Base-by-base conservation (phyloP, 768 basidiomycete species). In the Sarcodon sp. region DNA sequence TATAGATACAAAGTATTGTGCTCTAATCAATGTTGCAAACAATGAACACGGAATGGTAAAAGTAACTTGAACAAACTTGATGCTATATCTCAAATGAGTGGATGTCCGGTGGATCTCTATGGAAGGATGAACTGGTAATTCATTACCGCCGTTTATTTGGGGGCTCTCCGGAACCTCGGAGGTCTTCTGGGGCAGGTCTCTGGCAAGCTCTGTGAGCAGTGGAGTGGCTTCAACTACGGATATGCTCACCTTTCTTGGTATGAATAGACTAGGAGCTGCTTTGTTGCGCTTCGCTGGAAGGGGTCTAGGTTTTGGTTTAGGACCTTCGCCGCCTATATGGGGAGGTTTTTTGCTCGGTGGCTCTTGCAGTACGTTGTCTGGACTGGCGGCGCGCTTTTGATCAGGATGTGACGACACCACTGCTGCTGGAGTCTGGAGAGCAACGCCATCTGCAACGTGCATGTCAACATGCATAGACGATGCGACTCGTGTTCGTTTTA, bases 241-340 rank as follows among this genome's bases (percentile, higher is more conserved):
- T 3, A 27, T 27, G 21, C 21, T 27, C 21, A 27, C 21, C 21
- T 75, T 77, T 56, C 75, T 83, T 1, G 82, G 81, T 49, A 84
- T 83, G 58, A 85, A 84, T 48, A 83, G 61, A 35, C 52, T 69
- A 0, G 67, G 61, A 11, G 60, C 64, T 54, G 65, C 65, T 52
- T 73, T 73, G 18, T 63, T 61, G 12, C 65, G 68, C 48, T 71
- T 70, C 35, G 12, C 53, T 2, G 59, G 60, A 13, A 57, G 62
- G 13, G 53, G 64, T n/a, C 50, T 60, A 0, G 63, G 52, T 39
- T 53, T 58, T 1, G 55, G 50, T 49, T 54, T 53, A 34, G 47
- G 54, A 48, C 57, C 49, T 18, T 56, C 55, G 1, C 13, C 39
- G 9, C 54, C 50, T 36, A 53, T 53, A 33, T 45, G 18, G 12